Percentiles rank a stretch among this genome's conserved stretches.
phyloP scores from a whole-genome alignment of 2,329 filamentous ascomycete genomes.

The Colletotrichum plurivorum region DNA sequence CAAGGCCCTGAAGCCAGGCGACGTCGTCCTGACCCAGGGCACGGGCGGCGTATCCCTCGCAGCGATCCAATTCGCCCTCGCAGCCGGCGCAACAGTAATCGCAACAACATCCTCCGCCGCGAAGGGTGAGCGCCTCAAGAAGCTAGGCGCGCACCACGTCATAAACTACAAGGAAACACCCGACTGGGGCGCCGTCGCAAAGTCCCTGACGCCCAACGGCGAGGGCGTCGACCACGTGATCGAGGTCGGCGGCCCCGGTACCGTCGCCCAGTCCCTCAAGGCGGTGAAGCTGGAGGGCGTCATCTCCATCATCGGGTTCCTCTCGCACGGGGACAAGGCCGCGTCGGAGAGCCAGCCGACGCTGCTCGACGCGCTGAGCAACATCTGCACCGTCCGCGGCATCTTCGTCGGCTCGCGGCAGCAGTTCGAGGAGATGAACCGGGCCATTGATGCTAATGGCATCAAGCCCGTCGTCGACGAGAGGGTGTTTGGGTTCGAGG shows the following conservation, averaged over 20 bases:
- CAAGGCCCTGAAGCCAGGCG: conserved; percentile 64
- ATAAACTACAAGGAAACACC: conserved; percentile 64
- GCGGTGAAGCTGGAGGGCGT: conserved; percentile 62
- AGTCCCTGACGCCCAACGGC: conserved; percentile 56
- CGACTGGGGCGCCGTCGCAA: conserved; percentile 62
- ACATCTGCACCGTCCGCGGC: conserved; percentile 37
- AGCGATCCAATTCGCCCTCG: conserved; percentile 71
- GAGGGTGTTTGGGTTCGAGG: conserved; percentile 36
- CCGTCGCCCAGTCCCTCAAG: conserved; percentile 60
- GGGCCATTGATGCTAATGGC: conserved; percentile 34
- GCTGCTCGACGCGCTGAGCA: conserved; percentile 35
- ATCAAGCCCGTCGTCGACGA: conserved; percentile 34
- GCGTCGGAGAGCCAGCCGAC: conserved; percentile 21
- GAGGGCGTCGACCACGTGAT: conserved; percentile 62
- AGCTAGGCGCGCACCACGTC: conserved; percentile 64
- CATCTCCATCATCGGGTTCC: conserved; percentile 55
- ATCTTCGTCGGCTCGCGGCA: conserved; percentile 36
- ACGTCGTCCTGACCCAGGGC: conserved; percentile 77
- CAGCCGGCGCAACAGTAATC: conserved; percentile 63
- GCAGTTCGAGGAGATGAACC: conserved; percentile 40
- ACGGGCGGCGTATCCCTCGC: conserved; percentile 79
- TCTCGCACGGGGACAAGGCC: conserved; percentile 24
- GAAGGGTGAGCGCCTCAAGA: conserved; percentile 59
- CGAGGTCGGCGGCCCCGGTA: conserved; percentile 62
- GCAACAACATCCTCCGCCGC: conserved; percentile 62